A percentile compares a stretch with the other conserved stretches of the same genome.
These are phyloP conservation scores for Rubroboletus pulcherrimus DNA, from an alignment of 768 basidiomycete species.

Conservation along the genomic window DNA sequence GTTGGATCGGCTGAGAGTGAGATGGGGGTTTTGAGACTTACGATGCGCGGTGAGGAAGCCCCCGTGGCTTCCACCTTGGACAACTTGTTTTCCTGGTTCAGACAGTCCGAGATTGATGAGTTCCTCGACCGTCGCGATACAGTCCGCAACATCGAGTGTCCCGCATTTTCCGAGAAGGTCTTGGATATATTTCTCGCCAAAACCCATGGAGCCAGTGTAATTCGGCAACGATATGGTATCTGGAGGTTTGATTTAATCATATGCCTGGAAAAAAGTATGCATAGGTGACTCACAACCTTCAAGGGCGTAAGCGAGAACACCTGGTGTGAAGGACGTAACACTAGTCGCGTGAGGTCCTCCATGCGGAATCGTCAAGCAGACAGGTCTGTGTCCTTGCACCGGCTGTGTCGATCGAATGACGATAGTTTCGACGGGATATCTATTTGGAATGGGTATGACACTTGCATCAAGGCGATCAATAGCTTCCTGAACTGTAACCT, in stretches of 20 bases:
- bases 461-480: not conserved
- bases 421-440: constrained; percentile 52
- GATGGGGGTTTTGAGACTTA: constrained; percentile 30
- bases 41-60: constrained; percentile 61
- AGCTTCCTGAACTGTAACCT: constrained; percentile 34
- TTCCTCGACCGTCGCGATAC: constrained; percentile 49
- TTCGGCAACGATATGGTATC: constrained; percentile 50
- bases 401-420: constrained; percentile 37
- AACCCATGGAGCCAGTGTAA: constrained; percentile 58
- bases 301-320: constrained; percentile 43
- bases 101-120: constrained; percentile 43
- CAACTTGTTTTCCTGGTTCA: not conserved
- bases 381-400: constrained; percentile 25
- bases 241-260: constrained; percentile 14
- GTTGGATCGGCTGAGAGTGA: not conserved
- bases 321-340: constrained; percentile 46
- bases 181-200: constrained; percentile 57
- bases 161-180: constrained; percentile 42
- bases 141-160: constrained; percentile 61
- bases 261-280: not conserved
- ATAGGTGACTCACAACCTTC: constrained; percentile 52
- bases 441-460: constrained; percentile 38
- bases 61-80: constrained; percentile 68
- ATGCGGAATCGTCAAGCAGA: constrained; percentile 53
- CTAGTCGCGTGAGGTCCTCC: constrained; percentile 59